phyloP scores from a whole-genome alignment of 2,329 filamentous ascomycete species.

The Dissoconium aciculare region DNA sequence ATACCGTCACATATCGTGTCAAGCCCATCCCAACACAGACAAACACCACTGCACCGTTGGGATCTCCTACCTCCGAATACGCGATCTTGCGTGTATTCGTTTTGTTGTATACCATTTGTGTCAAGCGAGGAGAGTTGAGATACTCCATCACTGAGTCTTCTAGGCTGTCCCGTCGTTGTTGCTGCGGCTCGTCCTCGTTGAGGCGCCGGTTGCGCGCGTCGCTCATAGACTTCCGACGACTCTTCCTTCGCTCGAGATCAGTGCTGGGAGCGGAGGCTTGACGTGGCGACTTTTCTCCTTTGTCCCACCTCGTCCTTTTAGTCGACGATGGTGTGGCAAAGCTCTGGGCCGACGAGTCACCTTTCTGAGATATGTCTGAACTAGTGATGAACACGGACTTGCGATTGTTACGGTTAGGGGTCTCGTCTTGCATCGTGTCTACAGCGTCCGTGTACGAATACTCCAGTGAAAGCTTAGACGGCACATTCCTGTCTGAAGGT shows the following conservation, averaged over 20 bases:
- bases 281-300: conserved; percentile 1
- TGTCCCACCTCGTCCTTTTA: too few relatives aligned
- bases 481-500: conserved; percentile 7
- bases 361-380: too few relatives aligned
- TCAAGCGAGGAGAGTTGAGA: conserved; percentile 65
- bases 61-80: conserved; percentile 91
- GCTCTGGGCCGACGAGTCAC: too few relatives aligned
- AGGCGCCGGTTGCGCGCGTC: conserved; percentile 25
- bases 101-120: conserved; percentile 75
- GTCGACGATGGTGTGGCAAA: too few relatives aligned
- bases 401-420: too few relatives aligned
- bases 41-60: conserved; percentile 80
- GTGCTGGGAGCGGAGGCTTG: neutral
- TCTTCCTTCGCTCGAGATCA: conserved; percentile 15
- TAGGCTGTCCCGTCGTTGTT: conserved; percentile 61
- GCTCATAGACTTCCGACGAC: conserved; percentile 21
- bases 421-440: conserved; percentile 15
- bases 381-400: too few relatives aligned
- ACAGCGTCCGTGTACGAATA: conserved; percentile 20
- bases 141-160: conserved; percentile 80
- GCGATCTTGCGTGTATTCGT: conserved; percentile 78
- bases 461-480: conserved; percentile 14
- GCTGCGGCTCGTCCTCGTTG: conserved; percentile 22
- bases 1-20: conserved; percentile 88
- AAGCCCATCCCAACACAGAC: conserved; percentile 97